These are phyloP conservation scores for Pseudogymnoascus sp. DNA, from an alignment of 2,329 filamentous ascomycete genomes.

Conservation along the genomic window DNA sequence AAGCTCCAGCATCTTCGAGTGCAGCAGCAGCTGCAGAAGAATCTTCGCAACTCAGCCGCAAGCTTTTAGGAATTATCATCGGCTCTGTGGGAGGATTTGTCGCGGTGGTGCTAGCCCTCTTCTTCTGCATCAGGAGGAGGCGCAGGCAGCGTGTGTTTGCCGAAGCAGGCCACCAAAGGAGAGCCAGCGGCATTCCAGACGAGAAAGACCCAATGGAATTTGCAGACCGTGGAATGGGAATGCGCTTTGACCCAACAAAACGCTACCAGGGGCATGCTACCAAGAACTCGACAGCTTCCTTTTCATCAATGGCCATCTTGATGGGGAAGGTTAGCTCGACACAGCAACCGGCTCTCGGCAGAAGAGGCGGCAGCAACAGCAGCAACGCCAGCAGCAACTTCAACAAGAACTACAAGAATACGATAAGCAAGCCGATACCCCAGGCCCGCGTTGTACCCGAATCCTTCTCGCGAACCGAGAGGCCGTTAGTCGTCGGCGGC, in stretches of 20 bases:
- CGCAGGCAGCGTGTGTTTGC: slow-evolving; percentile 46
- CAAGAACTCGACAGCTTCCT: slow-evolving; percentile 47
- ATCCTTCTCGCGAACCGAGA: neutral
- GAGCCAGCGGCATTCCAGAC: slow-evolving; percentile 39
- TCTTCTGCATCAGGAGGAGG: slow-evolving; percentile 58
- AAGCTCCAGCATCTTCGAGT: slow-evolving; percentile 25
- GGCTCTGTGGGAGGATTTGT: slow-evolving; percentile 72
- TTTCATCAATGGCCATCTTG: slow-evolving; percentile 56
- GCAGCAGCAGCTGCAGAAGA: slow-evolving; percentile 27
- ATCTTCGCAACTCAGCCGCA: slow-evolving; percentile 25
- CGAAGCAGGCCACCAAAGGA: slow-evolving; percentile 38
- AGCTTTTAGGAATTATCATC: slow-evolving; percentile 72
- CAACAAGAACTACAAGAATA: slow-evolving; percentile 52
- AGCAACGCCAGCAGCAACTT: slow-evolving; percentile 49
- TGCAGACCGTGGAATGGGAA: slow-evolving; percentile 35
- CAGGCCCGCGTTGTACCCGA: slow-evolving; percentile 27
- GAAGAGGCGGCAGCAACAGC: slow-evolving; percentile 48
- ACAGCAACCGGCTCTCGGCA: slow-evolving; percentile 34
- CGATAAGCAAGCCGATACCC: slow-evolving; percentile 52
- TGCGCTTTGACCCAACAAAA: slow-evolving; percentile 28
- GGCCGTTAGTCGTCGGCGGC: slow-evolving; percentile 27
- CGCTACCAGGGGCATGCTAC: slow-evolving; percentile 42
- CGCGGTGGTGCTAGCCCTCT: slow-evolving; percentile 38
- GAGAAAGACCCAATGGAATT: slow-evolving; percentile 50
- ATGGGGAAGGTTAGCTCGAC: slow-evolving; percentile 50